These are phyloP conservation scores for Mucuna pruriens DNA, from an alignment of 306 rosid species.

Conservation along the genomic window DNA sequence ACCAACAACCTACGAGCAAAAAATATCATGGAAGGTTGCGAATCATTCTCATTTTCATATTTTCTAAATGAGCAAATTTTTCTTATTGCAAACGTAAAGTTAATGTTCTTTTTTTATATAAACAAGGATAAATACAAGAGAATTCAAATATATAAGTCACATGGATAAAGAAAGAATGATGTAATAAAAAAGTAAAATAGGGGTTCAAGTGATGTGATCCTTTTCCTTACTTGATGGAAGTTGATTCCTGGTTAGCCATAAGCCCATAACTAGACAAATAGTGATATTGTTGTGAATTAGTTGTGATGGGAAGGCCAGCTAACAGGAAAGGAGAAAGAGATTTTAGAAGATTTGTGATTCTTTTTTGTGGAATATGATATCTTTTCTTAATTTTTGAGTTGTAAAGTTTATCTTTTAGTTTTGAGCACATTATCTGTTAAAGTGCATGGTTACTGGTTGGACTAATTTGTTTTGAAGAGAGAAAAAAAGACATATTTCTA, in stretches of 20 bases:
- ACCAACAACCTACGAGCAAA: not conserved
- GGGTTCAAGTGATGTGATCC: not conserved
- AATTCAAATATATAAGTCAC: not conserved
- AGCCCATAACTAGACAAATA: not conserved
- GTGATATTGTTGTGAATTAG: not conserved
- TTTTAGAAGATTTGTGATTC: not conserved
- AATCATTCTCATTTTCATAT: not conserved
- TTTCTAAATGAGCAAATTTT: not conserved
- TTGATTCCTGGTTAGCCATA: constrained; percentile 1
- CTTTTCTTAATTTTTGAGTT: not conserved
- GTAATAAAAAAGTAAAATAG: not conserved
- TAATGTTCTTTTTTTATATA: not conserved
- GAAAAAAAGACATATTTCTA: not conserved
- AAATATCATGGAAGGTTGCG: constrained; percentile 5
- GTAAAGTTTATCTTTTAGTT: not conserved
- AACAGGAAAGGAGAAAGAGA: not conserved
- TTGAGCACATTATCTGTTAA: not conserved
- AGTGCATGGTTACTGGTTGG: too few species aligned
- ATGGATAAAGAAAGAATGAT: not conserved
- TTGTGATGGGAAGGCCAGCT: not conserved
- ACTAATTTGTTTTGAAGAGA: not conserved
- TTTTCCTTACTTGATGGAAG: not conserved
- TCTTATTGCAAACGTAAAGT: constrained; percentile 5
- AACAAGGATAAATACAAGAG: constrained; percentile 3
- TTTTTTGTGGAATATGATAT: not conserved